These are phyloP conservation scores for Cucumis variabilis DNA, from an alignment of 331 rosid species.

Conservation along the genomic window DNA sequence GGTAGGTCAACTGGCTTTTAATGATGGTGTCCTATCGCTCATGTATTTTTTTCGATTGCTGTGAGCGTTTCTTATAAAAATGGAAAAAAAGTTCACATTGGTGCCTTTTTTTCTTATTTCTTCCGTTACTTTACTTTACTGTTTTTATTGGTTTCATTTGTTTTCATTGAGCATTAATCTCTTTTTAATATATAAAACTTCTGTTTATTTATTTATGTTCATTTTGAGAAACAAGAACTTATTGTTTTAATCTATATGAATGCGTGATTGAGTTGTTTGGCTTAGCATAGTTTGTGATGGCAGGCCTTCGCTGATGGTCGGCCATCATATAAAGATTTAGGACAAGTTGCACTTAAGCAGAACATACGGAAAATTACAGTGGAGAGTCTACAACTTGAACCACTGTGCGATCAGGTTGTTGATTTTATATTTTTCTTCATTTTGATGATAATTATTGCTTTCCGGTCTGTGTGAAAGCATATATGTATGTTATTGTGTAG, in stretches of 20 bases:
- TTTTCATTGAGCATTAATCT: neutral
- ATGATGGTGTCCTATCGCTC: neutral
- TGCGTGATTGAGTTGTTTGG: constrained; percentile 14
- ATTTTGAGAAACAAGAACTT: neutral
- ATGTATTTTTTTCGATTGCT: neutral
- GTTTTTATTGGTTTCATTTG: neutral
- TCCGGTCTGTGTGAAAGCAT: neutral
- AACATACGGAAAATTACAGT: constrained; percentile 63
- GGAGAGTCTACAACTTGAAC: constrained; percentile 72
- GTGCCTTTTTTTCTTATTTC: neutral
- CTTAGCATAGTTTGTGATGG: constrained; percentile 29
- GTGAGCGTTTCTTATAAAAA: neutral
- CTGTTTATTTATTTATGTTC: too few relatives aligned
- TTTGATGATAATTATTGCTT: constrained; percentile 2
- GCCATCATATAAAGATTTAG: constrained; percentile 36
- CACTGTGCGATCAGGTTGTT: constrained; percentile 82
- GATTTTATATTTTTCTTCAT: neutral
- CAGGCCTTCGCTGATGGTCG: constrained; percentile 68
- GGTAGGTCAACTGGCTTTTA: neutral
- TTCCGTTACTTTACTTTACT: neutral
- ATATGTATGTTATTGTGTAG: neutral
- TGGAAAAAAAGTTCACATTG: neutral
- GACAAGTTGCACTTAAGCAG: constrained; percentile 34
- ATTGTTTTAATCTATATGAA: neutral
- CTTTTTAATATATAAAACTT: neutral